Evolutionary conservation across 176 grass and related monocot genomes (phyloP).

Genomic region (Zoysia pacifica): DNA sequence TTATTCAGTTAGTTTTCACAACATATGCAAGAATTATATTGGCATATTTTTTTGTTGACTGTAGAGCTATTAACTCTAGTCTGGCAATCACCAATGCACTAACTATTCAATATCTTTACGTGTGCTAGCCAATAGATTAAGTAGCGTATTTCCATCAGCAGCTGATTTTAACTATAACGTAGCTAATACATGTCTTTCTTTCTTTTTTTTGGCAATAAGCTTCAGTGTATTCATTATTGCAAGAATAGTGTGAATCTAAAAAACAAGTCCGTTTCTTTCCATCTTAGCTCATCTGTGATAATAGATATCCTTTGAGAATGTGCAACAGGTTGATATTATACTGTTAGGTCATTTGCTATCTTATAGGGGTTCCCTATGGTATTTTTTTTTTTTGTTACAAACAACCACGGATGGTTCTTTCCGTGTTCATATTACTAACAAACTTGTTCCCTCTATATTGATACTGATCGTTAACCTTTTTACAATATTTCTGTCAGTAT

Average conservation of each 20-base stretch:
- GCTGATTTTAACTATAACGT: not conserved
- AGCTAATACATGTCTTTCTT: not conserved
- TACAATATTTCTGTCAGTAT: not conserved
- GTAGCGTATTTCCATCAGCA: not conserved
- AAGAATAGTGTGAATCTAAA: not conserved
- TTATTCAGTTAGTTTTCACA: not conserved
- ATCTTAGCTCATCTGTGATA: constrained; percentile 2
- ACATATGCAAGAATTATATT: not conserved
- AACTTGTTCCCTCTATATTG: no score
- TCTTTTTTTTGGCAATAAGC: not conserved
- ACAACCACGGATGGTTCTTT: not conserved
- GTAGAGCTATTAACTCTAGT: no score
- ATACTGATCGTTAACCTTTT: no score
- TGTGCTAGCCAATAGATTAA: not conserved
- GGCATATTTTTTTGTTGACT: no score
- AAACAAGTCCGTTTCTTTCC: not conserved
- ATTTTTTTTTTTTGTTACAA: not conserved
- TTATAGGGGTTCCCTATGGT: not conserved
- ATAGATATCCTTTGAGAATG: not conserved
- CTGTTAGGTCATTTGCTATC: not conserved
- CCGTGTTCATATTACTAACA: no score
- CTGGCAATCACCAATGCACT: not conserved
- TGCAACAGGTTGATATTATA: not conserved
- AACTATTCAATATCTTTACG: not conserved
- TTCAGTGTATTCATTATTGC: not conserved